Base-by-base conservation (phyloP, 2,329 filamentous ascomycete genomes). In the Trichoderma polysporum region DNA sequence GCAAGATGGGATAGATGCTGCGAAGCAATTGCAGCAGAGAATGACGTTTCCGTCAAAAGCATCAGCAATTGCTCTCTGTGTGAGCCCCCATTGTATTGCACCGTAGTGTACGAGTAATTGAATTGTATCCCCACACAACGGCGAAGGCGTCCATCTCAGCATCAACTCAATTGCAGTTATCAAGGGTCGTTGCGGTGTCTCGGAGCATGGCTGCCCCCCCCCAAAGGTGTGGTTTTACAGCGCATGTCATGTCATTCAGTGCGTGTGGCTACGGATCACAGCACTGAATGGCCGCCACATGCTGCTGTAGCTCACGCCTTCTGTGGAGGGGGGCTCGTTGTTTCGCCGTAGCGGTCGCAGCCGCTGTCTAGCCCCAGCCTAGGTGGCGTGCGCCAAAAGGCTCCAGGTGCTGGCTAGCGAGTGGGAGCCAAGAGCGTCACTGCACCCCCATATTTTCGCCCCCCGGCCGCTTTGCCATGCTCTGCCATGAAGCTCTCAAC, bases 281-380 rank as follows among this genome's bases (percentile, higher is more conserved):
- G 47, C 31, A 31, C 29, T 54, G 35, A 35, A 39, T 41, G 45
- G 29, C 31, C 19, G 33, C 41, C 52, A 19, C 33, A 13, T 35
- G 13, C 31, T 37, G 45, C 59, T 25, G 45, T 53, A n/a, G 49
- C 61, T 64, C 41, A 27, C 49, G 35, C 29, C 29, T 54, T 22
- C 17, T 13, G 52, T 35, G 50, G 60, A 50, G 47, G 39, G 35
- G 49, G 17, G 35, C 47, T 68, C 53, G 68, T 69, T 73, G 68
- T 69, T 70, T 66, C 61, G 68, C 60, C 56, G 69, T 69, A 47
- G 45, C 64, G 64, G 56, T 61, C 57, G 49, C 31, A 66, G 57
- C 56, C 64, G 56, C 63, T 50, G 47, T 35, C 41, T 19, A 45
- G 41, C 41, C 41, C 41, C 41, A 45, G 41, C 41, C 31, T 41